These are phyloP conservation scores for Daldinia caldariorum DNA, from an alignment of 495 filamentous ascomycete species.

Conservation along the genomic window DNA sequence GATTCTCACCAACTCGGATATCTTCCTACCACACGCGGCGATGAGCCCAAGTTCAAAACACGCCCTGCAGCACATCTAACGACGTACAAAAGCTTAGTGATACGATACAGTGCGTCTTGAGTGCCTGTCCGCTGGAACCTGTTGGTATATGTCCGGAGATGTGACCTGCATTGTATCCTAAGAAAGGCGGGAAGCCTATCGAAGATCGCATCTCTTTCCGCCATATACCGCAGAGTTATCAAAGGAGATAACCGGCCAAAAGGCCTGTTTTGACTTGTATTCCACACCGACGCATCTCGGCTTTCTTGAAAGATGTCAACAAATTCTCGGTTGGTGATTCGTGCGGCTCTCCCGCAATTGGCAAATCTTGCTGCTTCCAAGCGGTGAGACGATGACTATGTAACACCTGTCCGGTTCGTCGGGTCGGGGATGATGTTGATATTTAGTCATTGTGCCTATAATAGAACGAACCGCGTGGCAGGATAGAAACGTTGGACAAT, in stretches of 20 bases:
- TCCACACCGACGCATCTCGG: slow-evolving; percentile 21
- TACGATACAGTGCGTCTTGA: neutral
- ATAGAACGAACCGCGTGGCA: slow-evolving; percentile 14
- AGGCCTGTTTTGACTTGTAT: slow-evolving; percentile 5
- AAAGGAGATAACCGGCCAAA: slow-evolving; percentile 1
- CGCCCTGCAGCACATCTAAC: neutral
- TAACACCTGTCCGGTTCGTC: slow-evolving; percentile 24
- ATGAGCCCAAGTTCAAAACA: neutral
- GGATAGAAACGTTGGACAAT: slow-evolving; percentile 7
- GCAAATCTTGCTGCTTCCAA: slow-evolving; percentile 2
- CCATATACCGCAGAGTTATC: slow-evolving; percentile 1
- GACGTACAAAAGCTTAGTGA: neutral
- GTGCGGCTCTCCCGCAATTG: slow-evolving; percentile 28
- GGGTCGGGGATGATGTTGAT: slow-evolving; percentile 11
- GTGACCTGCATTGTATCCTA: neutral
- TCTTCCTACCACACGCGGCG: too few species aligned
- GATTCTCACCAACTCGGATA: neutral
- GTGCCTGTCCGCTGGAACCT: neutral
- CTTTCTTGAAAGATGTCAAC: neutral
- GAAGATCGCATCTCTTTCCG: slow-evolving; percentile 12
- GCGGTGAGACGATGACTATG: slow-evolving; percentile 38
- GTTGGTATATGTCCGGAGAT: neutral
- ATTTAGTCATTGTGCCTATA: slow-evolving; percentile 37
- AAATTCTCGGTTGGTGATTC: slow-evolving; percentile 27
- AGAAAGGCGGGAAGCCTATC: slow-evolving; percentile 17